phyloP scores from a whole-genome alignment of 257 asterid genomes.

The Primulina eburnea region DNA sequence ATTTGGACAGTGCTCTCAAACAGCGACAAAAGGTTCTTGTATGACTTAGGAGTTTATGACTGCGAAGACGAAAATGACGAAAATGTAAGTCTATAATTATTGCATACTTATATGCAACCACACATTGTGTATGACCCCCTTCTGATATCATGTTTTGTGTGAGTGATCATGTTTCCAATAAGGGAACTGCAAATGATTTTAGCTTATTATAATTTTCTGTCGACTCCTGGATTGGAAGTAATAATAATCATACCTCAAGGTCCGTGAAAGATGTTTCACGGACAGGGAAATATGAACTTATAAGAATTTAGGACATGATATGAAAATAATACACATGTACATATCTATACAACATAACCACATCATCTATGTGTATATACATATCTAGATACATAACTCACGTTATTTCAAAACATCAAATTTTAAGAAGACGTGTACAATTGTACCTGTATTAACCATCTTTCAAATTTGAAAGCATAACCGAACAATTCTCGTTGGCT shows the following conservation, averaged over 20 bases:
- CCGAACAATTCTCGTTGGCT: too few species aligned
- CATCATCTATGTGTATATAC: too few species aligned
- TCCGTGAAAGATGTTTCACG: not conserved
- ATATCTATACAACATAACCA: too few species aligned
- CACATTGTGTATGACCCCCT: constrained; percentile 17
- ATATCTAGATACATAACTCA: not conserved
- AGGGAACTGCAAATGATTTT: not conserved
- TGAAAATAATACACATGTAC: not conserved
- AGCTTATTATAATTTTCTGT: not conserved
- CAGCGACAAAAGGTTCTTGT: constrained; percentile 65
- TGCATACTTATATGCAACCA: not conserved
- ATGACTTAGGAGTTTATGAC: constrained; percentile 86
- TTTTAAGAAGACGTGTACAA: too few species aligned
- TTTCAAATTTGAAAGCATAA: too few species aligned
- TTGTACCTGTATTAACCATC: too few species aligned
- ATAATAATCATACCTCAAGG: too few species aligned
- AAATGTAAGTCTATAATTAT: constrained; percentile 36
- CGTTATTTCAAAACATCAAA: too few species aligned
- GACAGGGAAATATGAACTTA: not conserved
- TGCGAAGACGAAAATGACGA: constrained; percentile 69
- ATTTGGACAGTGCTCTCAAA: constrained; percentile 66
- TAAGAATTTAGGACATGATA: not conserved
- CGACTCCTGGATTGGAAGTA: not conserved
- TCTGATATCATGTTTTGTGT: not conserved
- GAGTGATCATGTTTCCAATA: constrained; percentile 1